Conservation (phyloP, 2,329 filamentous ascomycete genomes). For the Epichloe gansuensis region DNA sequence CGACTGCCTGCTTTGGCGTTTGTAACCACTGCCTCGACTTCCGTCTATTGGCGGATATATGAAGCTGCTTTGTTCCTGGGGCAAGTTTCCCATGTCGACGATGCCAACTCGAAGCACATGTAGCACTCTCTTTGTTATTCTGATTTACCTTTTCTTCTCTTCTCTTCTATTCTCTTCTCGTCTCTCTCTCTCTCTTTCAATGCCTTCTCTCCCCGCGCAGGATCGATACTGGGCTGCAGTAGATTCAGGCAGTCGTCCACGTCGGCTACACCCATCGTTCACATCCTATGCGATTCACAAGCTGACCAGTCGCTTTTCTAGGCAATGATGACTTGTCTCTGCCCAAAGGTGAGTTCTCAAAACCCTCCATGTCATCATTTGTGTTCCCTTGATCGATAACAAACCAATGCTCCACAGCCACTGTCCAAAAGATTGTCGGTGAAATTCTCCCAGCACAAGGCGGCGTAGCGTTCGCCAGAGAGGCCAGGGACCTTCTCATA, state of each 20-base stretch:
- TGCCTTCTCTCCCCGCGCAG: constrained; percentile 10
- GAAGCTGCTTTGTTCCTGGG: background rate
- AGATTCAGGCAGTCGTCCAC: constrained; percentile 10
- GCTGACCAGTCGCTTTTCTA: constrained; percentile 26
- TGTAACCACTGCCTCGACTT: background rate
- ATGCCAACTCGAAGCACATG: background rate
- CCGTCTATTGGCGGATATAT: background rate
- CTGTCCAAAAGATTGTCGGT: constrained; percentile 76
- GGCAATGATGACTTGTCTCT: constrained; percentile 52
- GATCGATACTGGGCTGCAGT: constrained; percentile 18
- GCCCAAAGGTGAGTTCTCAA: constrained; percentile 42
- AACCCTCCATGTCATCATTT: background rate
- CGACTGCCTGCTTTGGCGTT: background rate
- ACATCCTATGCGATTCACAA: background rate
- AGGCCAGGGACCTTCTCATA: constrained; percentile 87
- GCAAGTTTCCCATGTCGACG: background rate
- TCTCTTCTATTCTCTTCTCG: background rate
- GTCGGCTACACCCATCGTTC: background rate
- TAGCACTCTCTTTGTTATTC: background rate
- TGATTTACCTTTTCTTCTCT: no score
- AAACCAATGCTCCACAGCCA: constrained; percentile 35
- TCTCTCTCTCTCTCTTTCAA: constrained; percentile 5
- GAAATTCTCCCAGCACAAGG: constrained; percentile 72
- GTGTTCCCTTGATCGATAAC: constrained; percentile 5
- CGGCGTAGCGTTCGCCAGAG: constrained; percentile 83